Percentiles rank a stretch among this genome's conserved stretches.
phyloP scores from a whole-genome alignment of 345 rosid genomes.

The Psidium guajava region DNA sequence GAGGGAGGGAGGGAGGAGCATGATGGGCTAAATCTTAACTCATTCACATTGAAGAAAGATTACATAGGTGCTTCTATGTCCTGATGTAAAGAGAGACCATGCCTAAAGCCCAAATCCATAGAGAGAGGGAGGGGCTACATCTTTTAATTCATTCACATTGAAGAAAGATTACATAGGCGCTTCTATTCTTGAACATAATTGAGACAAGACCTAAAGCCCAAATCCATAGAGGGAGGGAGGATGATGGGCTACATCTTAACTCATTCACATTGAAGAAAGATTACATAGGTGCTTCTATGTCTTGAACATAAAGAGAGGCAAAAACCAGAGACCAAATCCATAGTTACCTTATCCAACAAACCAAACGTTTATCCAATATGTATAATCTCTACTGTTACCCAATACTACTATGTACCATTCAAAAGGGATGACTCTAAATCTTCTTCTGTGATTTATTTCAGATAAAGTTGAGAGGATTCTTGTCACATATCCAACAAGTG shows the following conservation, averaged over 20 bases:
- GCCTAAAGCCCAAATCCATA: neutral
- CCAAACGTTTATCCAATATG: neutral
- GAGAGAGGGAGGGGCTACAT: too few relatives aligned
- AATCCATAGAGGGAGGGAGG: too few relatives aligned
- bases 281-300: neutral
- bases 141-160: too few relatives aligned
- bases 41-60: too few relatives aligned
- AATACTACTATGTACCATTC: neutral
- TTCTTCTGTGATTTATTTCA: conserved; percentile 17
- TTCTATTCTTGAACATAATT: neutral
- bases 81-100: neutral
- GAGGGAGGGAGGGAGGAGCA: too few relatives aligned
- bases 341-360: neutral
- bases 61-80: neutral
- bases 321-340: neutral
- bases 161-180: neutral
- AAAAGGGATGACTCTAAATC: neutral
- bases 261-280: too few relatives aligned
- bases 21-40: too few relatives aligned
- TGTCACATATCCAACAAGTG: conserved; percentile 91
- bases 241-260: too few relatives aligned
- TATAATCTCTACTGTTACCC: neutral
- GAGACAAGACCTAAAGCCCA: neutral
- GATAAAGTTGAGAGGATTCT: conserved; percentile 92
- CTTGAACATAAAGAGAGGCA: neutral